Percentiles rank a stretch among this genome's conserved stretches.
phyloP scores from a whole-genome alignment of 139 green algal species.

The Coccomyxa sp. region DNA sequence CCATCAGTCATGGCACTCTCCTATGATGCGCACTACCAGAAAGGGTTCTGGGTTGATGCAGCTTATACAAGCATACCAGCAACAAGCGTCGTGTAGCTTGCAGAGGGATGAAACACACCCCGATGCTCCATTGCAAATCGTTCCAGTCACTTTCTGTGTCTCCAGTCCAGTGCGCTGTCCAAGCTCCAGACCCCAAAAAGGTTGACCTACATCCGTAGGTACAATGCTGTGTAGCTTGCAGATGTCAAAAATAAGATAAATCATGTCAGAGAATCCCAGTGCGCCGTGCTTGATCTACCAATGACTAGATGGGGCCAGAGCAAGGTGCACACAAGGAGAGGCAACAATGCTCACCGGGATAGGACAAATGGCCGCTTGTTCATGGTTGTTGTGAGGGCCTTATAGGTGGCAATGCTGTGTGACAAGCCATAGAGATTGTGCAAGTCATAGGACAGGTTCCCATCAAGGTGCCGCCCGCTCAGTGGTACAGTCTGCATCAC shows the following conservation, averaged over 20 bases:
- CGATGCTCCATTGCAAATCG: conserved; percentile 31
- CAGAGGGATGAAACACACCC: no score
- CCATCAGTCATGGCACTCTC: background rate
- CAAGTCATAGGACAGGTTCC: conserved; percentile 37
- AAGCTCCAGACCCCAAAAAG: conserved; percentile 36
- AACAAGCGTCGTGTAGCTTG: no score
- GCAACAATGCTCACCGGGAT: conserved; percentile 5
- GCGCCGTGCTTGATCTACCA: no score
- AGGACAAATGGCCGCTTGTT: conserved; percentile 42
- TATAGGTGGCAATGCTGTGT: background rate
- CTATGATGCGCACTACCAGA: background rate
- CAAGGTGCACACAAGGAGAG: background rate
- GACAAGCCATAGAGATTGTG: conserved; percentile 51
- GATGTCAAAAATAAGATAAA: no score
- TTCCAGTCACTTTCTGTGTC: conserved; percentile 40
- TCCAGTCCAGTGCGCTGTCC: conserved; percentile 58
- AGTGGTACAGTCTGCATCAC: conserved; percentile 26
- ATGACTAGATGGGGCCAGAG: no score
- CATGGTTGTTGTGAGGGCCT: conserved; percentile 7
- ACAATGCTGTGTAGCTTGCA: no score
- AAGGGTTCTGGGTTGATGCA: background rate
- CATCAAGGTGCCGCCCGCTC: conserved; percentile 24
- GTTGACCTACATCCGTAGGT: conserved; percentile 2
- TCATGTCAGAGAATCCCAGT: background rate
- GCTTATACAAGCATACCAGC: no score